Evolutionary conservation across 179 eudicot genomes (phyloP).

Genomic region (Silene coronaria): DNA sequence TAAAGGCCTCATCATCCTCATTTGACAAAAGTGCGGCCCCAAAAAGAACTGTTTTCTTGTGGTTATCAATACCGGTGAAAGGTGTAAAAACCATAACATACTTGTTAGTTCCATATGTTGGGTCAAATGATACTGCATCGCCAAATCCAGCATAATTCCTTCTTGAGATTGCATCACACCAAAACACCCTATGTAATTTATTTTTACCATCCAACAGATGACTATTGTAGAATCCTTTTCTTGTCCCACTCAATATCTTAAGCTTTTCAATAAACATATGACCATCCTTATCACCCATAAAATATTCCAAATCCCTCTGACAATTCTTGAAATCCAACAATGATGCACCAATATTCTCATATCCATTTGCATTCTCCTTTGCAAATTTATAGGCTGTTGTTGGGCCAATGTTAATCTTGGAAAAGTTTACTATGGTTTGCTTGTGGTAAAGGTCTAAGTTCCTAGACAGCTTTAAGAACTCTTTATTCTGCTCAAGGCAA

Average conservation of each 20-base stretch:
- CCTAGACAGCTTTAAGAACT: no score
- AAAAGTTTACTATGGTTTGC: neutral
- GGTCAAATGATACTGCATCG: no score
- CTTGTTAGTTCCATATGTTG: no score
- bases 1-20: no score
- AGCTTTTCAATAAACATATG: neutral
- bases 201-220: neutral
- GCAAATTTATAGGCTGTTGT: neutral
- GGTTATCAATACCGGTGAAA: no score
- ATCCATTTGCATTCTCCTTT: neutral
- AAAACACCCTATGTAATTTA: neutral
- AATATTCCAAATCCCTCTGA: neutral
- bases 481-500: neutral
- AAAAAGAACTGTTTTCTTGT: no score
- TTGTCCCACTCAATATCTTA: neutral
- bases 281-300: neutral
- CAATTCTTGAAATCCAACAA: neutral
- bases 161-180: neutral
- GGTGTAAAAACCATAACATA: no score
- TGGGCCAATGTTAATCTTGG: neutral
- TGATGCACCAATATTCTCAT: neutral
- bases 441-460: neutral
- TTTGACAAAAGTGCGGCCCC: no score
- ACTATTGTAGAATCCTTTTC: neutral
- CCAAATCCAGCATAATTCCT: no score